These are phyloP conservation scores for Pyrus hybrid DNA, from an alignment of 331 rosid species.

Conservation along the genomic window DNA sequence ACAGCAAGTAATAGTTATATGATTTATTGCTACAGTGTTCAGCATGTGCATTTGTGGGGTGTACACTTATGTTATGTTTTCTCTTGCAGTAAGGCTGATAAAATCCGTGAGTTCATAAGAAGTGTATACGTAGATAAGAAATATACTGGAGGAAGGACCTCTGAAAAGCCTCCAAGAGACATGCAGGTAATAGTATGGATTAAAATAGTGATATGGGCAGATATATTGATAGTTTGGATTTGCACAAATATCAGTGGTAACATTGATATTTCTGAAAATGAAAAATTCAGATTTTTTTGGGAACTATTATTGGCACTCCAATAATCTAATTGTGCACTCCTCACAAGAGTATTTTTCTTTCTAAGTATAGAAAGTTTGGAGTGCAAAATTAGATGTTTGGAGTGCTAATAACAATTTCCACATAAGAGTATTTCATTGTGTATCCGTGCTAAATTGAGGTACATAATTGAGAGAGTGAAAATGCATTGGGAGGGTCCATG, in stretches of 20 bases:
- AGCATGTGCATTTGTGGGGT: background rate
- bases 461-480: background rate
- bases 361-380: no score
- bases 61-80: constrained; percentile 14
- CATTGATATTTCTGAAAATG: background rate
- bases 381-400: no score
- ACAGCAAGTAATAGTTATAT: constrained; percentile 50
- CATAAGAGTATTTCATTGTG: background rate
- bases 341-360: no score
- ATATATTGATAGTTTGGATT: background rate
- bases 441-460: background rate
- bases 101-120: constrained; percentile 72
- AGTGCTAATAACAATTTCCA: no score
- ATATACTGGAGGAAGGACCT: constrained; percentile 57
- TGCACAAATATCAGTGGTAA: background rate
- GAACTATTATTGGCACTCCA: no score
- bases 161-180: constrained; percentile 80
- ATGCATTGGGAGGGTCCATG: background rate
- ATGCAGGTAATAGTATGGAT: constrained; percentile 40
- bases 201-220: background rate
- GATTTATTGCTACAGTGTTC: background rate
- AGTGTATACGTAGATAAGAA: constrained; percentile 63
- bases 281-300: background rate
- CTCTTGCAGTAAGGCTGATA: constrained; percentile 67
- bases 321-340: no score